Base-by-base conservation (phyloP, 2,329 filamentous ascomycete genomes). In the Xylaria sp. region DNA sequence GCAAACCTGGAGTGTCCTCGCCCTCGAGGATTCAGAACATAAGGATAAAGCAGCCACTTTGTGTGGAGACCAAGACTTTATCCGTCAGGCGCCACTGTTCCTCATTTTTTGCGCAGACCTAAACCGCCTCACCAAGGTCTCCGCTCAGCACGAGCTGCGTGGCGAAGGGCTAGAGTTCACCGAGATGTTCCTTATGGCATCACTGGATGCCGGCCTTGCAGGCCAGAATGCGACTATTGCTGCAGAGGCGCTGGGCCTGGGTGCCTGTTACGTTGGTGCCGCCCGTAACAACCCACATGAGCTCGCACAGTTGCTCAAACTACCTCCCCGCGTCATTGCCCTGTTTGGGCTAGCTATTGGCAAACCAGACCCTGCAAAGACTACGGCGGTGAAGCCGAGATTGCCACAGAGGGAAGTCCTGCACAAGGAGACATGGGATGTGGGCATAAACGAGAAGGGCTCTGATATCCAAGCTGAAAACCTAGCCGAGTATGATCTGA, bases 21-120 rank as follows among this genome's bases (percentile, higher is more conserved):
- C 76, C 13, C 59, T 78, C 13, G 38, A 70, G 33, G 73, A 77
- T 42, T 55, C 71, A 3, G 65, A 61, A n/a, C 72, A 71, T 38
- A 78, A 78, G 50, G 62, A 69, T 20, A 36, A 71, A 51, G 71
- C 73, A 11, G 76, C 77, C 1, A 33, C 56, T 1, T 68, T 79
- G 2, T 73, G 73, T 45, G 74, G 70, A 38, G 69, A 77, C 66
- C 76, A 78, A 67, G 72, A 70, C 25, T 78, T 78, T 67, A 76
- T 78, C 51, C 73, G 72, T 11, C 47, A 71, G 15, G 76, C 77
- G 29, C 76, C 76, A 1, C 69, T 79, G 2, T 74, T 78, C 36
- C 72, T 79, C 42, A 56, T 78, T 58, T 78, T 78, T 59, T 75
- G 73, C 53, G 77, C 76, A 1, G 77, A 78, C 61, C 73, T 79